Percentiles rank a stretch among this genome's conserved stretches.
These are phyloP conservation scores for Collybia sp. DNA, from an alignment of 768 basidiomycete species.

Conservation along the genomic window DNA sequence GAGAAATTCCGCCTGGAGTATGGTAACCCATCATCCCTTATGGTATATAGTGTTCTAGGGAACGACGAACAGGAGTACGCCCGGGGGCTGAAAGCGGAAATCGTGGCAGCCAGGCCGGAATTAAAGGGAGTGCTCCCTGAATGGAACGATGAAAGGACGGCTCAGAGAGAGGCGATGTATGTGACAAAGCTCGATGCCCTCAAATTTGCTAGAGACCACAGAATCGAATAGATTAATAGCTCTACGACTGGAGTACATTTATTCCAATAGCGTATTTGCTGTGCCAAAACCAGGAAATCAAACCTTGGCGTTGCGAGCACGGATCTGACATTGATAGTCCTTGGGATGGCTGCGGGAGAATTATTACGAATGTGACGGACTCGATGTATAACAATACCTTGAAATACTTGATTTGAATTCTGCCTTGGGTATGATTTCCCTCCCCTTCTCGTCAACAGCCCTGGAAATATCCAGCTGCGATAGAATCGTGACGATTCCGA, in stretches of 20 bases:
- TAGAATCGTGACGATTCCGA: constrained; percentile 10
- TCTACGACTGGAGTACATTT: too few species aligned
- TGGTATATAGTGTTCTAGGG: constrained; percentile 31
- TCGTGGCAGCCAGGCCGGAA: constrained; percentile 23
- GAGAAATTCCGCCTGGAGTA: constrained; percentile 12
- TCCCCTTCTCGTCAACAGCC: constrained; percentile 7
- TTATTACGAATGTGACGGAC: too few species aligned
- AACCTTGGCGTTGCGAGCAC: not conserved
- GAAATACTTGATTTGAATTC: constrained; percentile 2
- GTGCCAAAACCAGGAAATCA: too few species aligned
- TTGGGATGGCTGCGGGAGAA: not conserved
- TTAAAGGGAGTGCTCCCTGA: constrained; percentile 23
- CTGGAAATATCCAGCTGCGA: constrained; percentile 8
- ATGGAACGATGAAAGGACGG: constrained; percentile 29
- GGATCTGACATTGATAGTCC: not conserved
- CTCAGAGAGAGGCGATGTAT: constrained; percentile 30
- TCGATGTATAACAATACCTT: not conserved
- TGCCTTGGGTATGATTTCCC: constrained; percentile 8
- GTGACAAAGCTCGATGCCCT: constrained; percentile 28
- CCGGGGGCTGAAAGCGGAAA: constrained; percentile 25
- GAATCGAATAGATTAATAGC: not conserved
- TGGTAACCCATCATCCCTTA: constrained; percentile 24
- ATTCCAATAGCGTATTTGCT: too few species aligned
- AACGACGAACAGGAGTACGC: constrained; percentile 30
- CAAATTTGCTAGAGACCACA: constrained; percentile 15